Evolutionary conservation across 140 eudicot genomes (phyloP).

Genomic region (Ambrosia hybrid): DNA sequence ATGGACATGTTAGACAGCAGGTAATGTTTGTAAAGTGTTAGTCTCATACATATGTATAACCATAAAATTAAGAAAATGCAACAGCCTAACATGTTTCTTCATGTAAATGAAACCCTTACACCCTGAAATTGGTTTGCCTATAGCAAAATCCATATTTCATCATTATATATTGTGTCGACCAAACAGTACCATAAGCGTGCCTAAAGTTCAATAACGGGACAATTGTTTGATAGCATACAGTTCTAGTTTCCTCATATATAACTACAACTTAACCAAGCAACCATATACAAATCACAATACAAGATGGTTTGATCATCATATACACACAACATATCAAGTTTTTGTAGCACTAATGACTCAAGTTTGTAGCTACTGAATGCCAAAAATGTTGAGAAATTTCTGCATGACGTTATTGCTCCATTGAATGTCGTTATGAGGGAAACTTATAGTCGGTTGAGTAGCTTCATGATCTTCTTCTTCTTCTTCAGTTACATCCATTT

Average conservation of each 20-base stretch:
- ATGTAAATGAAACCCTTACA: neutral
- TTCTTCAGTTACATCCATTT: constrained; percentile 16
- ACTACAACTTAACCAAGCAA: neutral
- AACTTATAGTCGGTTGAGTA: constrained; percentile 17
- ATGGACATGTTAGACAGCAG: no score
- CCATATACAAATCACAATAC: constrained; percentile 12
- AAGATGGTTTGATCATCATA: constrained; percentile 22
- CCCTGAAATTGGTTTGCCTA: neutral
- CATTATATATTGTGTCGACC: neutral
- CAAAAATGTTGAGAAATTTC: constrained; percentile 40
- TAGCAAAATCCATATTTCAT: neutral
- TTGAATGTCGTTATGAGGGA: constrained; percentile 30
- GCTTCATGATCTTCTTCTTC: constrained; percentile 24
- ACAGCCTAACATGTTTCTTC: neutral
- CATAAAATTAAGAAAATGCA: no score
- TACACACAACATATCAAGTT: constrained; percentile 19
- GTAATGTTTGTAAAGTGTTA: no score
- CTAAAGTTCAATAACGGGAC: neutral
- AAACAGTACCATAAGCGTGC: neutral
- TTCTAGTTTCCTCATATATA: neutral
- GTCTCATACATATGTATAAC: no score
- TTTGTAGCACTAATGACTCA: neutral
- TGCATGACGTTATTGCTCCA: constrained; percentile 50
- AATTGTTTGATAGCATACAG: neutral
- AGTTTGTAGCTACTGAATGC: constrained; percentile 19